Evolutionary conservation across 768 basidiomycete genomes (phyloP).

Genomic region (Russula sp.): DNA sequence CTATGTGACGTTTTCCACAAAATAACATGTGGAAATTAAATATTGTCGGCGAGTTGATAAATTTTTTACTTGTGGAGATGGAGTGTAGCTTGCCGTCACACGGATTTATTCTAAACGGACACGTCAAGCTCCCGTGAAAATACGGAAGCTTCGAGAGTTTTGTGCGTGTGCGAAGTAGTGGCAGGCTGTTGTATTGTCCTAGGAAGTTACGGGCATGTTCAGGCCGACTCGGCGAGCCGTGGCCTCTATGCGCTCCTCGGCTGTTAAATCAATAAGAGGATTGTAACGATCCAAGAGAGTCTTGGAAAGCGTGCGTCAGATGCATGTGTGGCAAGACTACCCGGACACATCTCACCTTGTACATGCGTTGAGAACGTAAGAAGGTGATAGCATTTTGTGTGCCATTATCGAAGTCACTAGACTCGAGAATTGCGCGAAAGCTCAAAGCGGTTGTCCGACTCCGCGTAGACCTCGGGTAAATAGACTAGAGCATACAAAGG

Average conservation of each 20-base stretch:
- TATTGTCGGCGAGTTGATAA: background rate
- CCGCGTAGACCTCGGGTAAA: conserved; percentile 30
- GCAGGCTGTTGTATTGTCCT: conserved; percentile 20
- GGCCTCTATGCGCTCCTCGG: conserved; percentile 72
- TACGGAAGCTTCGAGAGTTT: background rate
- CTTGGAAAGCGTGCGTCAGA: conserved; percentile 33
- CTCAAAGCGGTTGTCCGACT: conserved; percentile 39
- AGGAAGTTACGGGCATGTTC: conserved; percentile 58
- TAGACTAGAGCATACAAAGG: conserved; percentile 29
- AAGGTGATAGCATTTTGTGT: conserved; percentile 59
- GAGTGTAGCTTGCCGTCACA: too few relatives aligned
- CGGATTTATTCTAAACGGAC: background rate
- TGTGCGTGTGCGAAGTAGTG: background rate
- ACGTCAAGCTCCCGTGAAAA: too few relatives aligned
- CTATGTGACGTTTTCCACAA: background rate
- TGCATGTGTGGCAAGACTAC: background rate
- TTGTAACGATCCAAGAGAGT: conserved; percentile 80
- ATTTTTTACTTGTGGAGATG: background rate
- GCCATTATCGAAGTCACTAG: conserved; percentile 35
- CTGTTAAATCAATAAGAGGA: conserved; percentile 70
- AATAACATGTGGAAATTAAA: background rate
- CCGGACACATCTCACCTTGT: conserved; percentile 53
- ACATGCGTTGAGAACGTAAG: conserved; percentile 60
- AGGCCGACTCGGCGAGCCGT: conserved; percentile 85
- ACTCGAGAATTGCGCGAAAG: conserved; percentile 49